phyloP scores from a whole-genome alignment of 495 filamentous ascomycete species.

The Immersiella caudata region DNA sequence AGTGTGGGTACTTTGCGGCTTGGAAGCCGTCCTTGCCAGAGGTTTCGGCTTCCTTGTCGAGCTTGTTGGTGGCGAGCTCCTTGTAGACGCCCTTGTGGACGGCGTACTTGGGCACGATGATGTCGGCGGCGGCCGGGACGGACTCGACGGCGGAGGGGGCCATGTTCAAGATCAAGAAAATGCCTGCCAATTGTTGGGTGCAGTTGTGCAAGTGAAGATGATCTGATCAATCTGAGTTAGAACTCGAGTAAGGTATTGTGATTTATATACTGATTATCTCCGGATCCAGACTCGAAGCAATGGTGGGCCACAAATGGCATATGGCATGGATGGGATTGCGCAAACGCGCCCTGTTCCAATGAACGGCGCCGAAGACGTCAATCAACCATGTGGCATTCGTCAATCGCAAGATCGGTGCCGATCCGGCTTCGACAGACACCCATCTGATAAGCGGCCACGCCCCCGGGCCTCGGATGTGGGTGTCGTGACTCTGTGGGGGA shows the following conservation, averaged over 20 bases:
- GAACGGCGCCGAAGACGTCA: not conserved
- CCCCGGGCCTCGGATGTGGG: not conserved
- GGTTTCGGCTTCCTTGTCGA: slow-evolving; percentile 52
- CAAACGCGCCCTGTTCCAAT: slow-evolving; percentile 20
- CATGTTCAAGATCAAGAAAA: too few species aligned
- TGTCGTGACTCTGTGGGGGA: not conserved
- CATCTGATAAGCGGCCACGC: slow-evolving; percentile 5
- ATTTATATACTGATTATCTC: not conserved
- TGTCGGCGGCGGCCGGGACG: slow-evolving; percentile 37
- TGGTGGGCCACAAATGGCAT: slow-evolving; percentile 19
- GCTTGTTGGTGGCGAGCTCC: slow-evolving; percentile 58
- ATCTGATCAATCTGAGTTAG: too few species aligned
- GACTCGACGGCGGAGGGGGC: slow-evolving; percentile 40
- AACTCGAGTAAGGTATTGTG: too few species aligned
- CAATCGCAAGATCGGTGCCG: slow-evolving; percentile 13
- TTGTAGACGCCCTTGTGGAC: slow-evolving; percentile 61
- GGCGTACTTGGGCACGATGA: slow-evolving; percentile 36
- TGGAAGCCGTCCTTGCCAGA: slow-evolving; percentile 46
- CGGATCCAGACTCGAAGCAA: not conserved
- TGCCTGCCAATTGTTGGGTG: too few species aligned
- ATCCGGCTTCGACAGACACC: not conserved
- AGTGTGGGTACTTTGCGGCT: slow-evolving; percentile 69
- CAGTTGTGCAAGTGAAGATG: too few species aligned
- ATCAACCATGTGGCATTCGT: not conserved
- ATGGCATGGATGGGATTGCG: slow-evolving; percentile 32